phyloP scores from a whole-genome alignment of 2,329 filamentous ascomycete genomes.

The Stachybotrys elegans region DNA sequence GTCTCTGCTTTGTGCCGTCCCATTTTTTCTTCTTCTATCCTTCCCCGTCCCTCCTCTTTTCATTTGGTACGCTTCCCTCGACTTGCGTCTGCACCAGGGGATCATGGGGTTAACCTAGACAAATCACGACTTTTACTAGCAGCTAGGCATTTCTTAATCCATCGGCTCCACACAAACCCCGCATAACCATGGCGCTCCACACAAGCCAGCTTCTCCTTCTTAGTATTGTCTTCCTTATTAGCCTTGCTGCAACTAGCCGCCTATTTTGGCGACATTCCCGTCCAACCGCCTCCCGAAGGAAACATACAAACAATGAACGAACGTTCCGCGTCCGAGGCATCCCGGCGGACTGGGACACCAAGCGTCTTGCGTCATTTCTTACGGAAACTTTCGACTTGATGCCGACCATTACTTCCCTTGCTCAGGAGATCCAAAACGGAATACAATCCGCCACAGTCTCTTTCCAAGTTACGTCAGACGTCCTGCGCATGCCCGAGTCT shows the following conservation, averaged over 20 bases:
- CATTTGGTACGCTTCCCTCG: background rate
- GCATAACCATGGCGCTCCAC: background rate
- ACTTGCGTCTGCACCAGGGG: too few species aligned
- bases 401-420: background rate
- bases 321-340: slow-evolving; percentile 1
- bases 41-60: background rate
- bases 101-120: slow-evolving; percentile 9
- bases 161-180: background rate
- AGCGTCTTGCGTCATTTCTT: slow-evolving; percentile 1
- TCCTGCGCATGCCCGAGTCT: background rate
- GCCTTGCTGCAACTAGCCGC: background rate
- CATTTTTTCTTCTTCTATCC: background rate
- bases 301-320: background rate
- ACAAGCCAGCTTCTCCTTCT: background rate
- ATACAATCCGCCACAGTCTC: background rate
- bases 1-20: background rate
- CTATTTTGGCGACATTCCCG: background rate
- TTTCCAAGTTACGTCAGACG: background rate
- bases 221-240: slow-evolving; percentile 3
- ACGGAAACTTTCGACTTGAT: background rate
- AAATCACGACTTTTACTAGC: slow-evolving; percentile 16
- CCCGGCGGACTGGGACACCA: background rate
- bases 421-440: background rate
- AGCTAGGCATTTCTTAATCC: slow-evolving; percentile 10
- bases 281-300: background rate